phyloP scores from a whole-genome alignment of 2,329 filamentous ascomycete species.

The Amesomyces nigricolor region DNA sequence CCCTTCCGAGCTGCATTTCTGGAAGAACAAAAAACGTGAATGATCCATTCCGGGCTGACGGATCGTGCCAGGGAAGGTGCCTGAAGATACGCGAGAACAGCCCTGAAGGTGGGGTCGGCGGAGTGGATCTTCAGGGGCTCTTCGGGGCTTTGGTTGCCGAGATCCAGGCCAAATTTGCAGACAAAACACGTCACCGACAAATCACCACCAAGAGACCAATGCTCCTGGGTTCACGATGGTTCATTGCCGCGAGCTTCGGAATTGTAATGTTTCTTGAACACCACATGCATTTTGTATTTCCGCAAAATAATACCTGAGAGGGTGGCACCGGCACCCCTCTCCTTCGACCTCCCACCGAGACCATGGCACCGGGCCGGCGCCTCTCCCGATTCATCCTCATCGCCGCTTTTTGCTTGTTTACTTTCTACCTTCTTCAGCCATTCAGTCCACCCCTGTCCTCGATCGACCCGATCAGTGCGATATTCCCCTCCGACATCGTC shows the following conservation, averaged over 20 bases:
- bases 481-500: conserved; percentile 1
- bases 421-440: conserved; percentile 12
- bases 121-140: background rate
- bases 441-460: background rate
- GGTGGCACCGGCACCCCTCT: background rate
- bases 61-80: no score
- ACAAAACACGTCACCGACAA: background rate
- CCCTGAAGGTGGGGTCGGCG: background rate
- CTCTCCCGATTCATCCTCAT: conserved; percentile 11
- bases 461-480: background rate
- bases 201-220: background rate
- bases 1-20: no score
- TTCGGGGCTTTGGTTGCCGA: no score
- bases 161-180: background rate
- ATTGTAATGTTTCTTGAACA: background rate
- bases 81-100: no score
- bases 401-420: conserved; percentile 11
- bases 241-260: no score
- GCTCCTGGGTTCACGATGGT: no score
- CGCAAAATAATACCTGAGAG: no score
- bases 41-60: no score
- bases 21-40: no score
- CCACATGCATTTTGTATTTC: background rate
- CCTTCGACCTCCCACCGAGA: background rate
- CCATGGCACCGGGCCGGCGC: conserved; percentile 12